These are phyloP conservation scores for Globisporangium canariense DNA, from an alignment of 352 stramenopile species.

Conservation along the genomic window DNA sequence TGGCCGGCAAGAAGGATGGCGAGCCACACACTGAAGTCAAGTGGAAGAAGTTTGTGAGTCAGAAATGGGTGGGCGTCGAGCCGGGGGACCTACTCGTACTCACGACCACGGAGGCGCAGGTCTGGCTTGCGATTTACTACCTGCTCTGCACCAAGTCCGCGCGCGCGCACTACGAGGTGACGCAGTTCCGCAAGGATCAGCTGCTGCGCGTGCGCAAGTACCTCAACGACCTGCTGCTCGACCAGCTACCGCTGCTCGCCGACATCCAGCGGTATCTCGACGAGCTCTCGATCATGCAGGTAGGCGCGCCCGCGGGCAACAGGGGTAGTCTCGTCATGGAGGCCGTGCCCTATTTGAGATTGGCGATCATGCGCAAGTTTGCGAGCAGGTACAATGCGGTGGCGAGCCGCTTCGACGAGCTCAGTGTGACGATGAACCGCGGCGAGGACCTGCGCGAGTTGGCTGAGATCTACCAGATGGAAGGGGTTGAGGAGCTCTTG, in stretches of 20 bases:
- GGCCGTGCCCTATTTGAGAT: constrained; percentile 62
- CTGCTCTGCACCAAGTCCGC: constrained; percentile 90
- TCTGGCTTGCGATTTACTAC: constrained; percentile 95
- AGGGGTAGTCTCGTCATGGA: constrained; percentile 76
- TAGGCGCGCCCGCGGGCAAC: constrained; percentile 24
- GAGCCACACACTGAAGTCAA: constrained; percentile 22
- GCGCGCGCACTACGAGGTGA: constrained; percentile 93
- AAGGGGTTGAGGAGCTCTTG: constrained; percentile 74
- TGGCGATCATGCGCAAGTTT: constrained; percentile 48
- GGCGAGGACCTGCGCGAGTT: constrained; percentile 61
- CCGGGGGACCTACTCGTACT: constrained; percentile 89
- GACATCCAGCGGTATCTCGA: constrained; percentile 95
- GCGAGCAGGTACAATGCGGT: constrained; percentile 33
- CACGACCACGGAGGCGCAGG: constrained; percentile 92
- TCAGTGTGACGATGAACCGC: constrained; percentile 40
- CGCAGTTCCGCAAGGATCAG: constrained; percentile 92
- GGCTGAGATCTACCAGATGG: constrained; percentile 76
- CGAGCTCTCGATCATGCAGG: constrained; percentile 92
- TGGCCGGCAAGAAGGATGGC: constrained; percentile 5
- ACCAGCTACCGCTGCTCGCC: constrained; percentile 93
- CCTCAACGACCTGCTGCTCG: constrained; percentile 92
- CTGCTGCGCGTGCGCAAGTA: constrained; percentile 94
- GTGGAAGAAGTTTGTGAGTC: constrained; percentile 93
- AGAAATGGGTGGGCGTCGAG: constrained; percentile 89
- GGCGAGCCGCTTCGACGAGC: constrained; percentile 42